phyloP scores from a whole-genome alignment of 768 basidiomycete species.

The Lentinula sp. region DNA sequence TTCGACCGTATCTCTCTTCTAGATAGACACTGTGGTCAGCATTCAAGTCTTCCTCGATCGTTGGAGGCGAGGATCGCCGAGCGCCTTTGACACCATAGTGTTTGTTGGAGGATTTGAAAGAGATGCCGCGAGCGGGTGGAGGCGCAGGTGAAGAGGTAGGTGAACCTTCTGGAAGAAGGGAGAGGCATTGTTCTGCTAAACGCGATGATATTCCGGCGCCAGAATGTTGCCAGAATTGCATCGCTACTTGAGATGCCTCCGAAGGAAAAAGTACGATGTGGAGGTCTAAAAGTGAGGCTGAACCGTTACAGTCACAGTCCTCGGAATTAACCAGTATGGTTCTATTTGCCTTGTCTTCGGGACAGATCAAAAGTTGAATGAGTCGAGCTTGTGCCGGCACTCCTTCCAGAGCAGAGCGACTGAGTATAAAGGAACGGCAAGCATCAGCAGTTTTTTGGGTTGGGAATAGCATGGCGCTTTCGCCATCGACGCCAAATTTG shows the following conservation, averaged over 20 bases:
- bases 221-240: conserved; percentile 95
- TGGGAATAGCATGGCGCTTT: conserved; percentile 77
- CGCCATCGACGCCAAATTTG: conserved; percentile 68
- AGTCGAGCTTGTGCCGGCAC: conserved; percentile 44
- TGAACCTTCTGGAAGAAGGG: conserved; percentile 50
- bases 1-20: conserved; percentile 93
- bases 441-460: conserved; percentile 65
- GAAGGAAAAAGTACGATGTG: conserved; percentile 78
- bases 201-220: conserved; percentile 89
- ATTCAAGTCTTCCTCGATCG: conserved; percentile 40
- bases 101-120: conserved; percentile 44
- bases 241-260: conserved; percentile 58
- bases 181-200: conserved; percentile 75
- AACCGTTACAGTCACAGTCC: conserved; percentile 16
- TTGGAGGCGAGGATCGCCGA: conserved; percentile 4
- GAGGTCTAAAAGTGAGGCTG: conserved; percentile 46
- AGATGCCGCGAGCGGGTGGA: conserved; percentile 20
- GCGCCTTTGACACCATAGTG: conserved; percentile 47
- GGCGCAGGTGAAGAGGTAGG: conserved; percentile 23
- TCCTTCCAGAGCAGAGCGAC: conserved; percentile 39
- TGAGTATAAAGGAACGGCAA: conserved; percentile 68
- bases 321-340: conserved; percentile 17
- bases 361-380: conserved; percentile 67
- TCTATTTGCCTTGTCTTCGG: conserved; percentile 38
- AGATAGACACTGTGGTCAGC: conserved; percentile 70